Evolutionary conservation across 202 grass and related monocot species (phyloP), one percentile per base, ranked within the genome.

Genomic region (Schoenoplectus tabernaemontani): DNA sequence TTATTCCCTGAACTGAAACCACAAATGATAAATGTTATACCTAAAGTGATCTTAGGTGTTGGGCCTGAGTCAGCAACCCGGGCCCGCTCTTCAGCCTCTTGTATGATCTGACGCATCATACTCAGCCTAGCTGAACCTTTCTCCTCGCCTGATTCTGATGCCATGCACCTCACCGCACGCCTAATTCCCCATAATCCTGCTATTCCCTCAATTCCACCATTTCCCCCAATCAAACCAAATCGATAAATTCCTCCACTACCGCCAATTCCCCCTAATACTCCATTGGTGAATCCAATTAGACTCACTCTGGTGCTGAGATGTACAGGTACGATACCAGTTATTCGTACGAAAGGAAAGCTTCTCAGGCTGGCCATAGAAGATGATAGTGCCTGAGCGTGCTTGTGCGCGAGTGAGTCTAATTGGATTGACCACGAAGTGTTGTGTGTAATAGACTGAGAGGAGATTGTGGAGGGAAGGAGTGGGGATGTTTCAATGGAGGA

Each of bases 21-120:
- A 17, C 44, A 32, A 53, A 33, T 74, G 69, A 53, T 9, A 5
- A n/a, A 24, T 53, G 0, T 1, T n/a, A 42, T 91, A 97, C 93
- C 87, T 77, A 97, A 70, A 42, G 81, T 90, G 39, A 97, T 84
- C 87, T 91, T 90, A 8, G 91, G 91, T 62, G 82, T 51, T 1
- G 89, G 91, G 32, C 89, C 91, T 33, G 85, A 86, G 13, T 86
- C 85, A 16, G 91, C 91, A 15, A 71, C 89, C 12, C 87, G 81
- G 1, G 93, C 89, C 42, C 89, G 89, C 66, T 93, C 91, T 78
- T 91, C 93, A 20, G 89, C 88, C 7, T 93, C 91, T 20, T 87
- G 88, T 62, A 97, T 86, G 22, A 97, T 83, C 76, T 93, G 81
- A 80, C 89, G 82, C 71, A 90, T 91, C 77, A 97, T 78, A 32